Evolutionary conservation across 2,329 filamentous ascomycete species (phyloP).

Genomic region (Fusarium fujikuroi): DNA sequence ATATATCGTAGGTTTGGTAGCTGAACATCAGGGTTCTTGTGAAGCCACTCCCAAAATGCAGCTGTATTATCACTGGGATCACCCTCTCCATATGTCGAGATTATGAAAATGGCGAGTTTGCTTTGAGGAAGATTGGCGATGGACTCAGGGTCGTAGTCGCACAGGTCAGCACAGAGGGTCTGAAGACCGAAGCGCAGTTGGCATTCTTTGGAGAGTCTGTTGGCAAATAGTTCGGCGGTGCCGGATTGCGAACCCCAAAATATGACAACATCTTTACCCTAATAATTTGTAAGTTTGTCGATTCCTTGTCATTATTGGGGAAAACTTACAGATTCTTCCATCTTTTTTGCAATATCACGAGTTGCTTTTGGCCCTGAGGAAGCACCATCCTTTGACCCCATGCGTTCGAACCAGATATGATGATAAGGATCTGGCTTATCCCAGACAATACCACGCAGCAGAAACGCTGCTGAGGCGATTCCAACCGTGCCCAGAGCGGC

Average conservation of each 20-base stretch:
- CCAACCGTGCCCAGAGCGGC: conserved; percentile 42
- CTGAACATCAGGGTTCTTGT: conserved; percentile 23
- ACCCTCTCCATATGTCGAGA: conserved; percentile 55
- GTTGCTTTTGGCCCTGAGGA: conserved; percentile 49
- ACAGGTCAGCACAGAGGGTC: conserved; percentile 77
- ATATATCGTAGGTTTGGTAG: conserved; percentile 46
- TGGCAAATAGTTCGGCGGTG: conserved; percentile 92
- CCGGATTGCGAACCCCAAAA: conserved; percentile 98
- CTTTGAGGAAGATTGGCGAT: conserved; percentile 44
- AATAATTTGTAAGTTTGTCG: background rate
- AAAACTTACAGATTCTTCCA: conserved; percentile 45
- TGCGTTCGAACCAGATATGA: conserved; percentile 60
- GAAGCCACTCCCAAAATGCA: conserved; percentile 46
- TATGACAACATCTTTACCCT: conserved; percentile 84
- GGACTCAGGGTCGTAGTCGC: conserved; percentile 57
- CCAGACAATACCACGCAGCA: conserved; percentile 57
- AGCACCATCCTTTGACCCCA: conserved; percentile 49
- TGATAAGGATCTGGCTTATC: conserved; percentile 61
- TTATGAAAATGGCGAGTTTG: conserved; percentile 50
- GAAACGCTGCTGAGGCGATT: conserved; percentile 47
- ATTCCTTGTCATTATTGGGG: background rate
- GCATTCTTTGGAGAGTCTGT: conserved; percentile 87
- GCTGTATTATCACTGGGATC: conserved; percentile 54
- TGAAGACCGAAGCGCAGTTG: conserved; percentile 88
- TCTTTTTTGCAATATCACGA: conserved; percentile 55